Percentiles rank a stretch among this genome's conserved stretches.
Evolutionary conservation across 345 rosid genomes (phyloP).

Genomic region (Trapa bicornis): DNA sequence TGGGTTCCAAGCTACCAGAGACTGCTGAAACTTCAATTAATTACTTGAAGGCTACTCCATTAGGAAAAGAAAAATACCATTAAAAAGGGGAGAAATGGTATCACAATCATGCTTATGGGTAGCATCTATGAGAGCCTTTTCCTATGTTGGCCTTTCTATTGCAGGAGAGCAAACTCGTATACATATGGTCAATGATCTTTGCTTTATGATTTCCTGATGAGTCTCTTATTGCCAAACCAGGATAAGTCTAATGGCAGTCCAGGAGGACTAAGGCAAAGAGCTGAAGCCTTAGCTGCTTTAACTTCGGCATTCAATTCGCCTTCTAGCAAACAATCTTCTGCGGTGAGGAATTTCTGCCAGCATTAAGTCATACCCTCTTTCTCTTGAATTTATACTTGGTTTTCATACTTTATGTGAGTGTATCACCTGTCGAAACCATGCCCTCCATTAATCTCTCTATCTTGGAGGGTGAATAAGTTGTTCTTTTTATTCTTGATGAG

Average conservation of each 20-base stretch:
- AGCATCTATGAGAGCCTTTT: too few relatives aligned
- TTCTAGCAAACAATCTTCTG: constrained; percentile 30
- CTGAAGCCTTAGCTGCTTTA: constrained; percentile 95
- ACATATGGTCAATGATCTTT: too few relatives aligned
- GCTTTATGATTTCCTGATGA: neutral
- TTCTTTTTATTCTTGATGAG: too few relatives aligned
- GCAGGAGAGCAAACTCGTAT: too few relatives aligned
- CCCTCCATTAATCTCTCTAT: neutral
- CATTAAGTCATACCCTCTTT: neutral
- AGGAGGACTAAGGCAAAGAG: constrained; percentile 93
- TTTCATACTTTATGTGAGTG: neutral
- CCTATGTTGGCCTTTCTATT: too few relatives aligned
- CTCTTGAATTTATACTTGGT: neutral
- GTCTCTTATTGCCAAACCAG: constrained; percentile 20
- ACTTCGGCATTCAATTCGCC: constrained; percentile 72
- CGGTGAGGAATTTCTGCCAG: constrained; percentile 24
- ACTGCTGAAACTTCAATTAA: neutral
- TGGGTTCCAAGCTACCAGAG: neutral
- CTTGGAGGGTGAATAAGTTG: neutral
- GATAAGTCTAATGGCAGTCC: constrained; percentile 59
- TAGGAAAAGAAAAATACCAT: neutral
- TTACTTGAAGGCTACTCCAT: neutral
- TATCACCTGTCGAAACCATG: neutral
- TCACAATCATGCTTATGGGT: neutral
- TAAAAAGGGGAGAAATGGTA: neutral